Evolutionary conservation across 805 yeast species (phyloP).

Genomic region (Candida chauliodis): DNA sequence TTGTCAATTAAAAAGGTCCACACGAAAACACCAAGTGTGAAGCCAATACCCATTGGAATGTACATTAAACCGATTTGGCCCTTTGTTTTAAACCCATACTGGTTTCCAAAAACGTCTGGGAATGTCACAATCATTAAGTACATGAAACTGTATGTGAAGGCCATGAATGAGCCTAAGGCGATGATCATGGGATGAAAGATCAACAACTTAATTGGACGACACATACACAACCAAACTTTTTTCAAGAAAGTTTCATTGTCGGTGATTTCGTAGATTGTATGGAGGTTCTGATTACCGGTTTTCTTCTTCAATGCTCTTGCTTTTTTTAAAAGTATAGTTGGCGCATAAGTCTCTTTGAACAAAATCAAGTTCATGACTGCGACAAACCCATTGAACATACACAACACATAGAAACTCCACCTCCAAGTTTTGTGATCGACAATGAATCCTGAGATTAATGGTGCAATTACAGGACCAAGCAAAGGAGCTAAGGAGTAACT

Average conservation of each 20-base stretch:
- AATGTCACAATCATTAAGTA: conserved; percentile 39
- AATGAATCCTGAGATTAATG: conserved; percentile 34
- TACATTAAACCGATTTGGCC: conserved; percentile 35
- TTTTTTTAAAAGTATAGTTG: conserved; percentile 26
- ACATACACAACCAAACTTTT: conserved; percentile 22
- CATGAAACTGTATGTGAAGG: conserved; percentile 40
- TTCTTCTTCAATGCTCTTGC: conserved; percentile 26
- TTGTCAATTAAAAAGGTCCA: conserved; percentile 27
- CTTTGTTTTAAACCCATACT: conserved; percentile 28
- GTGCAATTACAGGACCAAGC: conserved; percentile 37
- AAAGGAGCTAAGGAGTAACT: conserved; percentile 35
- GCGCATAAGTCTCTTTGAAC: conserved; percentile 35
- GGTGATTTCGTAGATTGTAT: conserved; percentile 36
- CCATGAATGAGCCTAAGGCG: conserved; percentile 41
- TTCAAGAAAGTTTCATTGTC: conserved; percentile 22
- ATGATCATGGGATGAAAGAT: conserved; percentile 35
- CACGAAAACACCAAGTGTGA: conserved; percentile 25
- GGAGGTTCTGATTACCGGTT: conserved; percentile 34
- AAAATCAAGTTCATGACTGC: conserved; percentile 29
- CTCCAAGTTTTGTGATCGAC: conserved; percentile 31
- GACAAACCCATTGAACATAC: conserved; percentile 32
- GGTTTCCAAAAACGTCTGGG: conserved; percentile 27
- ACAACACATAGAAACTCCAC: conserved; percentile 34
- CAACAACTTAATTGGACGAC: conserved; percentile 31
- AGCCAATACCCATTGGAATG: conserved; percentile 38